Conservation (phyloP, 1,139 yeast species). For the Candida smagusa region DNA sequence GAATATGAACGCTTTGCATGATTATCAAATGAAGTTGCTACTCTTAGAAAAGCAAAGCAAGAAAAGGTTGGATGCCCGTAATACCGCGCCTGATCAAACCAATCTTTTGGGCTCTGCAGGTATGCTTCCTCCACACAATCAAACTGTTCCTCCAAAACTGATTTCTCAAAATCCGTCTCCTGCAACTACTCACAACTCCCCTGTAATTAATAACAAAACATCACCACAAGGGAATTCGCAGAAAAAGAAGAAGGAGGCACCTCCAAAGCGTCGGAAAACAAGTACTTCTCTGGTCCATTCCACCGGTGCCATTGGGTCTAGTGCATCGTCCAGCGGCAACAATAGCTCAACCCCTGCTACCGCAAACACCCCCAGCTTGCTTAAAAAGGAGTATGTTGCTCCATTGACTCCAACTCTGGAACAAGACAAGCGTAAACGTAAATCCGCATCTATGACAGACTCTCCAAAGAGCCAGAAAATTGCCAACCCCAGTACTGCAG, state of each 20-base stretch:
- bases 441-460: slow-evolving; percentile 21
- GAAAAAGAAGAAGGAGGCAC: slow-evolving; percentile 25
- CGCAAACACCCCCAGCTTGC: slow-evolving; percentile 24
- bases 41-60: slow-evolving; percentile 69
- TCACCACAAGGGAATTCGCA: slow-evolving; percentile 27
- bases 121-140: slow-evolving; percentile 20
- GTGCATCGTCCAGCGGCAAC: slow-evolving; percentile 6
- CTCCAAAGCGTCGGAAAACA: slow-evolving; percentile 34
- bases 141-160: slow-evolving; percentile 9
- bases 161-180: slow-evolving; percentile 25
- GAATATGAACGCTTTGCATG: slow-evolving; percentile 53
- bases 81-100: slow-evolving; percentile 18
- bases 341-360: slow-evolving; percentile 15
- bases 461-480: slow-evolving; percentile 30
- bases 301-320: slow-evolving; percentile 4
- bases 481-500: slow-evolving; percentile 14
- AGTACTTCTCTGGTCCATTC: slow-evolving; percentile 18
- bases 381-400: slow-evolving; percentile 35
- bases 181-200: slow-evolving; percentile 26
- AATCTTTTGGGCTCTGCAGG: slow-evolving; percentile 14
- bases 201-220: slow-evolving; percentile 33
- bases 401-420: slow-evolving; percentile 47
- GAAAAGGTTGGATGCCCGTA: slow-evolving; percentile 53
- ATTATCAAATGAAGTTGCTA: slow-evolving; percentile 75
- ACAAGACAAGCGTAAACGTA: slow-evolving; percentile 29